A percentile compares a stretch with the other conserved stretches of the same genome.
Evolutionary conservation across 768 basidiomycete species (phyloP).

Genomic region (Termitomyces bulborhizus): DNA sequence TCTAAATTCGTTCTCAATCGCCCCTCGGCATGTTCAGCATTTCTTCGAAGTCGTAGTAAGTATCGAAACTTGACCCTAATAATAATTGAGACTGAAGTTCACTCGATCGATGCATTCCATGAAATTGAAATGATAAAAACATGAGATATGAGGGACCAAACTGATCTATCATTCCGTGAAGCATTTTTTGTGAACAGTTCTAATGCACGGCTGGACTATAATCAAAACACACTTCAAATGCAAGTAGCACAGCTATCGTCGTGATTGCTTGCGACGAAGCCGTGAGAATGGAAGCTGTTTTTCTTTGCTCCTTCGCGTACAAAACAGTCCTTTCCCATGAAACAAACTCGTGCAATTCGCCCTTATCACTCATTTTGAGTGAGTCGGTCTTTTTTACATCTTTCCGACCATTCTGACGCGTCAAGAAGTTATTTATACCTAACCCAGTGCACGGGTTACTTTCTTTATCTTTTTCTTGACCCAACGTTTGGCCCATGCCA

Average conservation of each 20-base stretch:
- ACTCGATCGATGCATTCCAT: neutral
- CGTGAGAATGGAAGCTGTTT: conserved; percentile 4
- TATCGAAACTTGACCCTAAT: neutral
- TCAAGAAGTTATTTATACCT: neutral
- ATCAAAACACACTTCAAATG: neutral
- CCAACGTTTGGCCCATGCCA: neutral
- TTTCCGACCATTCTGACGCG: neutral
- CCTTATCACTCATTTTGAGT: neutral
- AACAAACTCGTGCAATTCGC: neutral
- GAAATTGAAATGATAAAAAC: neutral
- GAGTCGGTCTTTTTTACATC: neutral
- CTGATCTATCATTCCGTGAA: neutral
- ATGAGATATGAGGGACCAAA: neutral
- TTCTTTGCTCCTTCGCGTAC: neutral
- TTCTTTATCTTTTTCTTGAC: neutral
- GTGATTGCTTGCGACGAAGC: neutral
- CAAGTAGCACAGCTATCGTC: neutral
- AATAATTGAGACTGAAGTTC: neutral
- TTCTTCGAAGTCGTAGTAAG: neutral
- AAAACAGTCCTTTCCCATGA: neutral
- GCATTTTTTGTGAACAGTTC: neutral
- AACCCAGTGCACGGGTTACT: neutral
- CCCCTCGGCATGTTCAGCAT: neutral
- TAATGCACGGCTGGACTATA: neutral
- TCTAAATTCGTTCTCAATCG: neutral